These are phyloP conservation scores for Akanthomyces uredinophilus DNA, from an alignment of 2,329 filamentous ascomycete genomes.

Conservation along the genomic window DNA sequence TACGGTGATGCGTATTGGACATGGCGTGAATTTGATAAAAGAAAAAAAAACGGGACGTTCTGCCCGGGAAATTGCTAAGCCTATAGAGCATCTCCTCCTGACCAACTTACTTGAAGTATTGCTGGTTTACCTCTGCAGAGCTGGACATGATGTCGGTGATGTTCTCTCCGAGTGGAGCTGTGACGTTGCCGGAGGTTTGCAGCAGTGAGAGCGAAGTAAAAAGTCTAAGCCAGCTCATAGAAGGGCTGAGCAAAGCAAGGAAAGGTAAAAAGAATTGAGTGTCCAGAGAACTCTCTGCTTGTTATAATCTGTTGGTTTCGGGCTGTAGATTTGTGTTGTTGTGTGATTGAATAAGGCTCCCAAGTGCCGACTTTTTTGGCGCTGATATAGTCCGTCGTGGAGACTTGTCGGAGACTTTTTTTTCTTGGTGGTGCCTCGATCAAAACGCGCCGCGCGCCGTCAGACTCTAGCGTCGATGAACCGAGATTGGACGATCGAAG, in stretches of 20 bases:
- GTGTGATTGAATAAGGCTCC: not conserved
- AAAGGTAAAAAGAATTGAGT: not conserved
- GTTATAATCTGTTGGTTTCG: not conserved
- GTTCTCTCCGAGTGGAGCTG: not conserved
- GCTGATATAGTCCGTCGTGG: constrained; percentile 5
- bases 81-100: not conserved
- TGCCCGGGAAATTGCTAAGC: no score
- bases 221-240: not conserved
- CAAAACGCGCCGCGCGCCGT: not conserved
- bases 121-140: constrained; percentile 31
- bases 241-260: not conserved
- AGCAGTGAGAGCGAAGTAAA: not conserved
- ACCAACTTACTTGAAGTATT: constrained; percentile 38
- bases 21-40: no score
- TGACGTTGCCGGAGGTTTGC: not conserved
- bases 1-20: no score
- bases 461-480: not conserved
- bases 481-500: not conserved
- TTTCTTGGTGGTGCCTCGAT: not conserved
- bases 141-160: constrained; percentile 26
- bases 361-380: not conserved
- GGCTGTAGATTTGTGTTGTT: not conserved
- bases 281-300: no score
- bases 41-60: no score
- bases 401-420: constrained; percentile 12